A percentile compares a stretch with the other conserved stretches of the same genome.
Conservation (phyloP, 805 yeast genomes). For the Candida sanyiensis region DNA sequence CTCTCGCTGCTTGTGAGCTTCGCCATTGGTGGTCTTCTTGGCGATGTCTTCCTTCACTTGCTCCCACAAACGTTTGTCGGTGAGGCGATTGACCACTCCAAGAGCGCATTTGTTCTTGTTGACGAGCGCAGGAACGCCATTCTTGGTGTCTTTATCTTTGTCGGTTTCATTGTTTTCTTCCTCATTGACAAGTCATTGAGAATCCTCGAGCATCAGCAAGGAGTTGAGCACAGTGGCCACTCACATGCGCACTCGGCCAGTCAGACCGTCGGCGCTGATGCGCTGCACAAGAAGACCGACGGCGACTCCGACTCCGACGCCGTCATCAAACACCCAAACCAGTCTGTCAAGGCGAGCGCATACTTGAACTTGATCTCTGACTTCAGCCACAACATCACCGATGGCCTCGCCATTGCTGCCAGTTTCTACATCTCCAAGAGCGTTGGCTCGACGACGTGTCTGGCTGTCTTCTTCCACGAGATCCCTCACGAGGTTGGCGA, state of each 20-base stretch:
- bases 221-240: conserved; percentile 17
- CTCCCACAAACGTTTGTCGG: conserved; percentile 64
- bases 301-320: conserved; percentile 25
- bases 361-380: conserved; percentile 65
- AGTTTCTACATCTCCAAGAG: conserved; percentile 55
- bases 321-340: conserved; percentile 30
- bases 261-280: conserved; percentile 28
- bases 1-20: conserved; percentile 56
- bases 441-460: conserved; percentile 62
- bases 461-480: conserved; percentile 72
- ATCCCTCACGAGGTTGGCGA: conserved; percentile 82
- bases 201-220: conserved; percentile 37
- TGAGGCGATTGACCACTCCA: conserved; percentile 37
- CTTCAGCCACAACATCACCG: conserved; percentile 69
- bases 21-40: conserved; percentile 72
- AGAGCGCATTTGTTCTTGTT: conserved; percentile 41
- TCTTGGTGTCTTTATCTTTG: conserved; percentile 49
- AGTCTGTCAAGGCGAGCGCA: conserved; percentile 41
- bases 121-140: conserved; percentile 45
- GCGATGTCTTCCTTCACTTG: conserved; percentile 68
- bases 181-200: conserved; percentile 57
- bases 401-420: conserved; percentile 70
- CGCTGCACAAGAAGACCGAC: conserved; percentile 19
- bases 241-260: conserved; percentile 42
- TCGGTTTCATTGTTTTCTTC: conserved; percentile 57